A percentile compares a stretch with the other conserved stretches of the same genome.
These are phyloP conservation scores for Dothiorella sarmentorum DNA, from an alignment of 2,329 filamentous ascomycete genomes.

Conservation along the genomic window DNA sequence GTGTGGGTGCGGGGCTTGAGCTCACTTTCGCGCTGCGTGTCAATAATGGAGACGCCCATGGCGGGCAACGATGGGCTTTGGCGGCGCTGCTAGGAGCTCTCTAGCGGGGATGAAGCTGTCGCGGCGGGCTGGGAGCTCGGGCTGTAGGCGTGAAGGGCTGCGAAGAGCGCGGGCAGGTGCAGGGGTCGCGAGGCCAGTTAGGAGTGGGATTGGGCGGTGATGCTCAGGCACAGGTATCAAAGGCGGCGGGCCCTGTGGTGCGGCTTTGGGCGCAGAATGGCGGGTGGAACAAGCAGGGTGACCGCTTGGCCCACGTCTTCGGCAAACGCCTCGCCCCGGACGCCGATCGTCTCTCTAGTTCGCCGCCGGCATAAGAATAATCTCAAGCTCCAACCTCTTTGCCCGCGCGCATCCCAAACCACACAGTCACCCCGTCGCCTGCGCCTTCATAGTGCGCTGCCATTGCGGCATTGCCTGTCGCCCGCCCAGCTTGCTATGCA, in stretches of 20 bases:
- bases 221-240: constrained; percentile 14
- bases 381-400: not conserved
- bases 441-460: not conserved
- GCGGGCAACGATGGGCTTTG: constrained; percentile 31
- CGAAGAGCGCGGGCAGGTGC: not conserved
- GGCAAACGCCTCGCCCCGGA: not conserved
- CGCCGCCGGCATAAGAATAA: not conserved
- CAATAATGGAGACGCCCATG: constrained; percentile 82
- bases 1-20: constrained; percentile 3
- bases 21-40: constrained; percentile 74
- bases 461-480: not conserved
- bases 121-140: not conserved
- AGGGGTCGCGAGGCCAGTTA: not conserved
- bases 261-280: constrained; percentile 1
- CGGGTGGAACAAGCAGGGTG: not conserved
- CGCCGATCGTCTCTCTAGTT: not conserved
- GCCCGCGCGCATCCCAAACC: too few species aligned
- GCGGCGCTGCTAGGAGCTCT: constrained; percentile 3
- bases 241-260: constrained; percentile 11
- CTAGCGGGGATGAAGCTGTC: not conserved
- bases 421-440: too few species aligned
- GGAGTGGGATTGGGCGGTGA: constrained; percentile 3
- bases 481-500: not conserved
- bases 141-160: not conserved
- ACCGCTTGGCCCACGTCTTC: not conserved